Evolutionary conservation across 2,329 filamentous ascomycete species (phyloP), one percentile per base, ranked within the genome.

Genomic region (Nannizziopsis barbatae): DNA sequence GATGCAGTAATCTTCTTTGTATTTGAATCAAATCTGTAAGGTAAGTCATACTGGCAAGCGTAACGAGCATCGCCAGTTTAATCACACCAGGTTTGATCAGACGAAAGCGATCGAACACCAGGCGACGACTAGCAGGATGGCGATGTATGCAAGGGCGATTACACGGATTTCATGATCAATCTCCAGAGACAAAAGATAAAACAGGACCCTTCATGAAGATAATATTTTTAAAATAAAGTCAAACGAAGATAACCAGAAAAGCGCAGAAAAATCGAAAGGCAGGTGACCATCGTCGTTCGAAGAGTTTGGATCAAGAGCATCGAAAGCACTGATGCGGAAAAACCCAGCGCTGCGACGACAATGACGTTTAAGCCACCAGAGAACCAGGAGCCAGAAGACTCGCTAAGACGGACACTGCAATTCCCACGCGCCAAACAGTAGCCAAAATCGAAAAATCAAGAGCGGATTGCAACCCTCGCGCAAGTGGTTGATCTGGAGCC

Each of bases 401-500:
- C 11, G 11, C 14, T 43, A 4, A 32, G 33, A 43, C 42, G 33
- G 27, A 30, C 40, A 42, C 8, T 5, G 11, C 20, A n/a, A 9
- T 27, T 22, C 17, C 14, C 20, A 30, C 39, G 39, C 39, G 18
- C 18, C 15, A 42, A 20, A 15, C 10, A 15, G 15, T 15, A 20
- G 17, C 10, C 37, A 39, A 42, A 32, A 35, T 11, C 22, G 33
- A 46, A 40, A 42, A 31, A 36, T 10, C 20, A 36, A 22, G 30
- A 49, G 37, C 14, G 9, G 18, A 48, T 22, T 30, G 36, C 33
- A 27, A 42, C 10, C 22, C 31, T n/a, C 40, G 11, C n/a, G 32
- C 14, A 27, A 41, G 50, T 44, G 50, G 51, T 60, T 68, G 65
- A 68, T 68, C 65, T 57, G 61, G 64, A 60, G 63, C 64, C 64